Conservation (phyloP, 2,329 filamentous ascomycete genomes). For the Trichoderma sp. region DNA sequence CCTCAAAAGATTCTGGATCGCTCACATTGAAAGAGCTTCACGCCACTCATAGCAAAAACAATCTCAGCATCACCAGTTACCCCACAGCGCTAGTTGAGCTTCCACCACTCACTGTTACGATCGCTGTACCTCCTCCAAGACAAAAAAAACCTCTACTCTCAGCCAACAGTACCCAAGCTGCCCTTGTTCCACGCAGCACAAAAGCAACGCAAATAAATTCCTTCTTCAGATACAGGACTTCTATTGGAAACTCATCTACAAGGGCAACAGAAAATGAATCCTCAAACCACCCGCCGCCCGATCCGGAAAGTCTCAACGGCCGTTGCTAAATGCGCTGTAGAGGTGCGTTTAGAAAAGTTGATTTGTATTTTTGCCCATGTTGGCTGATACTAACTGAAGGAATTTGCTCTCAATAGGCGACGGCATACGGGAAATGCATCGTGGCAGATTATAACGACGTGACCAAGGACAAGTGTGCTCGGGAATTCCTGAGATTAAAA, state of each 20-base stretch:
- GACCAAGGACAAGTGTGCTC: conserved; percentile 84
- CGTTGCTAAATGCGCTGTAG: conserved; percentile 56
- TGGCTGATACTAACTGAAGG: background rate
- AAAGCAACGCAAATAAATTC: background rate
- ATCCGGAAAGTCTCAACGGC: conserved; percentile 58
- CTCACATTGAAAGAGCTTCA: background rate
- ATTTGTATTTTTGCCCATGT: background rate
- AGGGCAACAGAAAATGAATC: background rate
- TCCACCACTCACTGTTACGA: background rate
- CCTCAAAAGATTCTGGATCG: background rate
- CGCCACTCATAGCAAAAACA: background rate
- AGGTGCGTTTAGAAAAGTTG: conserved; percentile 45
- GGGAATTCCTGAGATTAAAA: conserved; percentile 83
- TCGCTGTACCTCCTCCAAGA: background rate
- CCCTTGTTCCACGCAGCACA: background rate
- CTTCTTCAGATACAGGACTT: too few species aligned
- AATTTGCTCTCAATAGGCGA: conserved; percentile 59
- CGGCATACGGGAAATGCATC: conserved; percentile 88
- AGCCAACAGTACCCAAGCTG: background rate
- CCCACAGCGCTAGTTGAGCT: conserved; percentile 6
- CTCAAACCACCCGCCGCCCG: conserved; percentile 41
- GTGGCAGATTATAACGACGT: conserved; percentile 86
- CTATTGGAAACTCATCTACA: too few species aligned
- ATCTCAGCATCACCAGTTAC: background rate
- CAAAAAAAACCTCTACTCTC: conserved; percentile 6